Evolutionary conservation across 2,329 filamentous ascomycete genomes (phyloP), one percentile per base, ranked within the genome.

Genomic region (Penicillium sp.): DNA sequence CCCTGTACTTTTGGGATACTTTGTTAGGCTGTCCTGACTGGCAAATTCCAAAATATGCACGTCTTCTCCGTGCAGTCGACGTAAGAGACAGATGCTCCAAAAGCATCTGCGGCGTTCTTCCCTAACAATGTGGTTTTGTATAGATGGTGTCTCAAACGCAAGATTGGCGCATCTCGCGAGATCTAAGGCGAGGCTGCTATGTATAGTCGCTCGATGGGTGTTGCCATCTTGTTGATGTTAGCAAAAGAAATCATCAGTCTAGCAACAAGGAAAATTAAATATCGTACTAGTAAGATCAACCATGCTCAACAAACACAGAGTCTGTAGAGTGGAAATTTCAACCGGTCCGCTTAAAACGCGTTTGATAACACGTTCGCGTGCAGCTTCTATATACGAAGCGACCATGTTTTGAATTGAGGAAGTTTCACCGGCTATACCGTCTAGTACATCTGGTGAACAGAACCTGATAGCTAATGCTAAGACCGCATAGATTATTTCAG

Each of bases 391-490:
- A 62, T 74, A 76, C n/a, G 69, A 66, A 50, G 67, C 68, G 11
- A 71, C 66, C 45, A 68, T 60, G 1, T 30, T 24, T 46, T 47
- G 23, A 0, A 48, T 20, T 7, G 40, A 43, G 23, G 60, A 62
- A 1, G 65, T 58, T 7, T 65, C 56, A 23, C 67, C 62, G 16
- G 61, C 63, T 16, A 33, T n/a, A 1, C 58, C 57, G 28, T 60
- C 61, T 16, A 61, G 60, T 42, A 67, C 61, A 3, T 63, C 47
- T 16, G 70, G 57, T 1, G 68, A 65, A 1, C 68, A 68, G 56
- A 80, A 82, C 3, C 79, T 71, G 3, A 74, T 65, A 1, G 71
- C 70, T 40, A 81, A 60, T 2, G 77, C 74, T 28, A 80, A 62
- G 6, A 73, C 64, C 6, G 69, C 64, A 51, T 71, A 70, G 7